phyloP scores from a whole-genome alignment of 1,139 yeast species.

The Pichia norvegensis region DNA sequence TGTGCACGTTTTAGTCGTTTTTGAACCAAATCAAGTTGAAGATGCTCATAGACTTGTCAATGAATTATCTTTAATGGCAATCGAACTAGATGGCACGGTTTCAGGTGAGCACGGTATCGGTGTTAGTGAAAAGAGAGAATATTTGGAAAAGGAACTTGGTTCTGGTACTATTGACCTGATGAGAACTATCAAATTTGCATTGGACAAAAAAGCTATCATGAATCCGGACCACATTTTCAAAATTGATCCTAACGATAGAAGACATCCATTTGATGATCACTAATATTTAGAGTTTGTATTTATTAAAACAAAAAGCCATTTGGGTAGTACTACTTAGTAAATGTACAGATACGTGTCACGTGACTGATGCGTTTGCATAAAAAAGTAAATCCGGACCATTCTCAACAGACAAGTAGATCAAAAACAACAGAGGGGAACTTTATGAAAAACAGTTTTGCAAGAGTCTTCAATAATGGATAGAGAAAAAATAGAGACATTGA shows the following conservation, averaged over 20 bases:
- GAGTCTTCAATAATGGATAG: background rate
- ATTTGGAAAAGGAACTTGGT: conserved; percentile 45
- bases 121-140: conserved; percentile 42
- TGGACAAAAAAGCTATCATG: conserved; percentile 49
- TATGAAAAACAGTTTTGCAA: background rate
- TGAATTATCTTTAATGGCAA: conserved; percentile 43
- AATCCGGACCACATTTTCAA: conserved; percentile 56
- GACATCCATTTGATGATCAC: conserved; percentile 22
- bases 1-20: conserved; percentile 44
- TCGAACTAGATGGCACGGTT: conserved; percentile 48
- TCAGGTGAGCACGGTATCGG: conserved; percentile 65
- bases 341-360: background rate
- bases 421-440: background rate
- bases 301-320: no score
- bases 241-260: conserved; percentile 46
- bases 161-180: conserved; percentile 43
- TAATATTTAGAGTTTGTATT: background rate
- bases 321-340: no score
- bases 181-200: conserved; percentile 47
- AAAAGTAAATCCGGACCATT: no score
- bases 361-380: background rate
- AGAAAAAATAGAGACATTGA: background rate
- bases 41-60: conserved; percentile 35
- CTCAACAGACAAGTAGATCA: no score
- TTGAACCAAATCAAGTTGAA: conserved; percentile 33